Conservation (phyloP, 2,329 filamentous ascomycete genomes). For the Talaromyces sp. region DNA sequence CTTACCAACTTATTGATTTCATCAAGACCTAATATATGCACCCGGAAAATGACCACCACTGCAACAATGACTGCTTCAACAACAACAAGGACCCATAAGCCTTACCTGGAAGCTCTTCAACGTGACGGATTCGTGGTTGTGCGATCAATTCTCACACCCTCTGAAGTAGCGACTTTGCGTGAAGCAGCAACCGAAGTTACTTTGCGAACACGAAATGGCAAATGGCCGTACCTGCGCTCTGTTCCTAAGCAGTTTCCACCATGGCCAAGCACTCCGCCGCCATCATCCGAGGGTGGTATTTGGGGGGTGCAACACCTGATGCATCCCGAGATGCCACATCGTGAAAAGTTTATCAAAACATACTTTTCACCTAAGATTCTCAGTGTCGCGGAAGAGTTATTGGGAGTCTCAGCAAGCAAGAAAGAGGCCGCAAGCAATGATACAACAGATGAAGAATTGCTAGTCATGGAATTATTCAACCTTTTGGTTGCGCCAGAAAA, state of each 20-base stretch:
- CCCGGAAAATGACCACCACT: constrained; percentile 6
- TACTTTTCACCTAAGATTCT: constrained; percentile 72
- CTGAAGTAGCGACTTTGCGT: constrained; percentile 59
- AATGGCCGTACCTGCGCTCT: constrained; percentile 79
- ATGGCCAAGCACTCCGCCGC: constrained; percentile 59
- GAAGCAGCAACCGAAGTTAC: constrained; percentile 57
- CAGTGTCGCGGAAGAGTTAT: constrained; percentile 60
- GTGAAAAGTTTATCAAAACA: constrained; percentile 59
- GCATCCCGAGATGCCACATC: constrained; percentile 65
- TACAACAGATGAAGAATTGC: constrained; percentile 52
- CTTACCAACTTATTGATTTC: neutral
- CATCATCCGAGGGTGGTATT: constrained; percentile 59
- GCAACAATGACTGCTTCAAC: neutral
- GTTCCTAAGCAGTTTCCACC: constrained; percentile 89
- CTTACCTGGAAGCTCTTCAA: constrained; percentile 56
- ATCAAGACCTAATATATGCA: neutral
- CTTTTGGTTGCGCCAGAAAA: constrained; percentile 70
- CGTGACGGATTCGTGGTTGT: constrained; percentile 74
- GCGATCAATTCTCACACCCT: constrained; percentile 58
- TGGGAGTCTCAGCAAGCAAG: constrained; percentile 43
- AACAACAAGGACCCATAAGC: neutral
- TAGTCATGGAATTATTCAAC: constrained; percentile 88
- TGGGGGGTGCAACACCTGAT: constrained; percentile 88
- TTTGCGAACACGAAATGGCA: constrained; percentile 61
- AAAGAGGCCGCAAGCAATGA: constrained; percentile 17